phyloP scores from a whole-genome alignment of 148 eudicot species.

The Cornus suecica region DNA sequence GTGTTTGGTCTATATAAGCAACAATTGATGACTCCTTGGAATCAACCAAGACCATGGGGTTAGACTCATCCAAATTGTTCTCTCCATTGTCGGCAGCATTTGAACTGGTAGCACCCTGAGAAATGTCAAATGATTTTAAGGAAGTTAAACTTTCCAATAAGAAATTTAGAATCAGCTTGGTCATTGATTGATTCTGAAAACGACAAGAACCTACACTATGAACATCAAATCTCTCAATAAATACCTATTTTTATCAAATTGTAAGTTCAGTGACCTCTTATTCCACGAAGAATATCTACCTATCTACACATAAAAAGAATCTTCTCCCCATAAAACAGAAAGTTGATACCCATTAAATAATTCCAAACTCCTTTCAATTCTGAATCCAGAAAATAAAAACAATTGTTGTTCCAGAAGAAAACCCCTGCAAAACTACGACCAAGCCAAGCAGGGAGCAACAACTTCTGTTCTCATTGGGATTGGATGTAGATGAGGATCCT shows the following conservation, averaged over 20 bases:
- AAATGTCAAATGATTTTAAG: conserved; percentile 9
- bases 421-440: too few species aligned
- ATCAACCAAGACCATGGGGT: conserved; percentile 49
- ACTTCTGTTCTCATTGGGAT: too few species aligned
- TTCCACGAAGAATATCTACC: too few species aligned
- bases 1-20: conserved; percentile 50
- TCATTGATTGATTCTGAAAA: background rate
- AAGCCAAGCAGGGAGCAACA: too few species aligned
- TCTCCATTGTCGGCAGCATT: conserved; percentile 22
- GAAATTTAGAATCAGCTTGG: background rate
- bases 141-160: background rate
- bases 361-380: background rate
- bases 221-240: background rate
- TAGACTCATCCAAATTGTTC: conserved; percentile 24
- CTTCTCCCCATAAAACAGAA: background rate
- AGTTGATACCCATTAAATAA: too few species aligned
- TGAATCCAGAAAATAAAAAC: too few species aligned
- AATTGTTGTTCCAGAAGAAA: background rate
- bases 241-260: background rate
- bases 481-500: too few species aligned
- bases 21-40: conserved; percentile 39
- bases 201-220: background rate
- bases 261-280: too few species aligned
- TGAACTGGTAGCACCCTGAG: conserved; percentile 38
- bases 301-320: background rate